Evolutionary conservation across 345 rosid genomes (phyloP), one percentile per base, ranked within the genome.

Genomic region (Lepidium sativum): DNA sequence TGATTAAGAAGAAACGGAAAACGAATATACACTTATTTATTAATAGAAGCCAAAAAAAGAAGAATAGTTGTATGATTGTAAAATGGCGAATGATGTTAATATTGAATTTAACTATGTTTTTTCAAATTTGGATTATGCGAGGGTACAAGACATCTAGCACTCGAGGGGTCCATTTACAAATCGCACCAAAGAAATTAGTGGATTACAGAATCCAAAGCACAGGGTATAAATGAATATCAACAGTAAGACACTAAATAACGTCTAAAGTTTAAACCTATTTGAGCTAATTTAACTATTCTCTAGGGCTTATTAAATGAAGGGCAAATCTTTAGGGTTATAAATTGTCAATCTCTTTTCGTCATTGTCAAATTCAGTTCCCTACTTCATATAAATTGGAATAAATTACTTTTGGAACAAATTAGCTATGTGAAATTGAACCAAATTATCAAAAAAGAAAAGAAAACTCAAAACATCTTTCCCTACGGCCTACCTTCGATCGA

Each of bases 401-500:
- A 37, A 20, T 49, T 9, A 52, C 9, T 32, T 33, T 20, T 14
- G 54, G 25, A 48, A 60, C 38, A 50, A 2, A 50, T 57, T 65
- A 21, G 52, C 37, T 48, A 57, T 50, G 3, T 16, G 1, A 23
- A 58, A 52, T 33, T 37, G 54, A 40, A 25, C 29, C 29, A 25
- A 25, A 25, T 25, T 25, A 25, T 25, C 29, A 4, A 25, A 25
- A 25, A 25, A 4, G 29, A 25, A 4, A 25, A 25, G 29, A 25
- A 25, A 4, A 25, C 5, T 25, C 29, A 4, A 25, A 56, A 31
- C 52, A 66, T 66, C 10, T 34, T 67, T 39, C 77, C 79, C 58
- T n/a, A n/a, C n/a, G n/a, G n/a, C n/a, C n/a, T 79, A 78, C 71
- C 74, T 76, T 85, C 79, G 67, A 80, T 34, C 76, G 85, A 81